Evolutionary conservation across 2,329 filamentous ascomycete species (phyloP), one percentile per base, ranked within the genome.

Genomic region (Fusarium compactum): DNA sequence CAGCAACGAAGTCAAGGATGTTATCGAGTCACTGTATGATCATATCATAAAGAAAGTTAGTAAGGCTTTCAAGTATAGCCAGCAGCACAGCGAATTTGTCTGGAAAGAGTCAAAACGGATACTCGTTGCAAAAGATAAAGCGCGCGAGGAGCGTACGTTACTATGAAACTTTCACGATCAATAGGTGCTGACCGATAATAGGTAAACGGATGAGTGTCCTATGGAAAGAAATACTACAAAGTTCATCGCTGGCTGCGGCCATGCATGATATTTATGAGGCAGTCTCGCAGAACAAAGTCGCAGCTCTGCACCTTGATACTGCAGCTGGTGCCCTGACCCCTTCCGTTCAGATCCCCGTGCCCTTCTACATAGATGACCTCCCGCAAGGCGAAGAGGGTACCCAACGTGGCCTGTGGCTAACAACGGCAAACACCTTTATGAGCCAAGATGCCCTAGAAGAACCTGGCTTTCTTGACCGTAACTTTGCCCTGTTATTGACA

Each of bases 41-140:
- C 92, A 97, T 78, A 91, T 98, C 41, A 91, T 95, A 69, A 96
- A 95, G 79, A 97, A 97, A 80, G 91, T 97, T 74, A 95, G 94
- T 77, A 97, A 95, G 82, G 93, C 93, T 6, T 88, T 97, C 77
- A 97, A 96, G 78, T 96, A 95, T 80, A 95, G 95, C 78, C 95
- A 99, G 81, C 92, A 95, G 71, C 91, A 92, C 65, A 92, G 90
- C 60, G 92, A 95, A 73, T 98, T 98, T 78, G 92, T 99, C 7
- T 96, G 93, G 90, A 92, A 91, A 75, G 94, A 99, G 78, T 93
- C 93, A 5, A 94, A 96, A 79, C 89, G 88, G 62, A 95, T 98
- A 50, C 83, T 96, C 30, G 85, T 88, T 34, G 85, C 96, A 74
- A 97, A 96, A 78, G 92, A 97, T 69, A 93, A 93, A 76, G 93